Percentiles rank a stretch among this genome's conserved stretches.
These are phyloP conservation scores for Solanum sejunctum DNA, from an alignment of 257 asterid genomes.

Conservation along the genomic window DNA sequence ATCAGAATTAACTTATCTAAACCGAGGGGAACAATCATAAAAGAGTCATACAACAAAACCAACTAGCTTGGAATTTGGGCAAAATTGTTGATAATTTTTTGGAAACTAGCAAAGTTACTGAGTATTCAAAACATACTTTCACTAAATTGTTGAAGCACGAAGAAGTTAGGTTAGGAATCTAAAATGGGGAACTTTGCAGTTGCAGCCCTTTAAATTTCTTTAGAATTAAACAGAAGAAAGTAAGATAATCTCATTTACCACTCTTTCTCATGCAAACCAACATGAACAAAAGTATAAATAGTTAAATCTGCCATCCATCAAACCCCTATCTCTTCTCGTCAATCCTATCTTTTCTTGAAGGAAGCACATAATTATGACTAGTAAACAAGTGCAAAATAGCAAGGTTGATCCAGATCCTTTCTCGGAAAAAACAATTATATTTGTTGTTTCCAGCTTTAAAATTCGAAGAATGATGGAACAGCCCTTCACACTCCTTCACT, in stretches of 20 bases:
- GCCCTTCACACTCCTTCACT: neutral
- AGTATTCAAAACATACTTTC: neutral
- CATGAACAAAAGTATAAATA: neutral
- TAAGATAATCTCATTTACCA: neutral
- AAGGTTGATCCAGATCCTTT: neutral
- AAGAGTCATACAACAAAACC: neutral
- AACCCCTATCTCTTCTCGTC: neutral
- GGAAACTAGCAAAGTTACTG: neutral
- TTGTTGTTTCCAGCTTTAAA: neutral
- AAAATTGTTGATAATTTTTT: neutral
- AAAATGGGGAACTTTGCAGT: neutral
- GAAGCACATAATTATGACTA: neutral
- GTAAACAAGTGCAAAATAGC: neutral
- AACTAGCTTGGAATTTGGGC: neutral
- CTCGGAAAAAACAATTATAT: neutral
- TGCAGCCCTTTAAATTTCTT: neutral
- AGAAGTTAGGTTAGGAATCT: neutral
- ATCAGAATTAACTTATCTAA: neutral
- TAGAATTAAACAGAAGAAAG: neutral
- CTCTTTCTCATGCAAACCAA: neutral
- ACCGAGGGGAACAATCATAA: neutral
- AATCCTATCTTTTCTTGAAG: neutral
- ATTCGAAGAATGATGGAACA: neutral
- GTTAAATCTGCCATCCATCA: neutral
- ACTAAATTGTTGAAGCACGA: neutral